Evolutionary conservation across 2,329 filamentous ascomycete genomes (phyloP).

Genomic region (Penicillium nordicum): DNA sequence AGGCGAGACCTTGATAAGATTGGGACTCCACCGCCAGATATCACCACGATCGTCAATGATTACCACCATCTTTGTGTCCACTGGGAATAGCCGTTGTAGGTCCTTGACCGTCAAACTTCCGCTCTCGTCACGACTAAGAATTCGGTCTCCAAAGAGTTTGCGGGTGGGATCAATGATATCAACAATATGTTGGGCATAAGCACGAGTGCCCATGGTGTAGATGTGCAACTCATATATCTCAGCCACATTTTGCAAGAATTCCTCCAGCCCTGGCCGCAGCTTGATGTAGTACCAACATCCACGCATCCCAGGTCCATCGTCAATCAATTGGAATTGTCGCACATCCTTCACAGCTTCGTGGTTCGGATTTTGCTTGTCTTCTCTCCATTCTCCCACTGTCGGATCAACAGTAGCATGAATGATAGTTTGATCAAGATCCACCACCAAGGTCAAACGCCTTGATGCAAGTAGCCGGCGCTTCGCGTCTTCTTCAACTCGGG

Average conservation of each 20-base stretch:
- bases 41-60: slow-evolving; percentile 97
- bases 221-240: slow-evolving; percentile 91
- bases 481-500: slow-evolving; percentile 76
- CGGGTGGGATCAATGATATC: slow-evolving; percentile 87
- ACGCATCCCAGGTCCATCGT: slow-evolving; percentile 71
- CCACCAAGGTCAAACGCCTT: slow-evolving; percentile 85
- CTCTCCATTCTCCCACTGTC: slow-evolving; percentile 93
- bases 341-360: slow-evolving; percentile 88
- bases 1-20: slow-evolving; percentile 89
- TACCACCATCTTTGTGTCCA: slow-evolving; percentile 98
- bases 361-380: slow-evolving; percentile 83
- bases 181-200: slow-evolving; percentile 90
- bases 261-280: slow-evolving; percentile 77
- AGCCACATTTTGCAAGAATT: slow-evolving; percentile 75
- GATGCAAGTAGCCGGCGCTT: slow-evolving; percentile 77
- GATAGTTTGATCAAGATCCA: slow-evolving; percentile 96
- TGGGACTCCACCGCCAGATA: slow-evolving; percentile 90
- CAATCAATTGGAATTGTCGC: slow-evolving; percentile 78
- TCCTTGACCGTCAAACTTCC: slow-evolving; percentile 89
- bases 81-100: slow-evolving; percentile 84
- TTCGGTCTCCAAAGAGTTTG: slow-evolving; percentile 87
- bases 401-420: slow-evolving; percentile 98
- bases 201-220: slow-evolving; percentile 97
- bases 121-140: slow-evolving; percentile 95
- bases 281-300: slow-evolving; percentile 99